Percentiles rank a stretch among this genome's conserved stretches.
Conservation (phyloP, 768 basidiomycete species). For the Lyophyllum decastes region DNA sequence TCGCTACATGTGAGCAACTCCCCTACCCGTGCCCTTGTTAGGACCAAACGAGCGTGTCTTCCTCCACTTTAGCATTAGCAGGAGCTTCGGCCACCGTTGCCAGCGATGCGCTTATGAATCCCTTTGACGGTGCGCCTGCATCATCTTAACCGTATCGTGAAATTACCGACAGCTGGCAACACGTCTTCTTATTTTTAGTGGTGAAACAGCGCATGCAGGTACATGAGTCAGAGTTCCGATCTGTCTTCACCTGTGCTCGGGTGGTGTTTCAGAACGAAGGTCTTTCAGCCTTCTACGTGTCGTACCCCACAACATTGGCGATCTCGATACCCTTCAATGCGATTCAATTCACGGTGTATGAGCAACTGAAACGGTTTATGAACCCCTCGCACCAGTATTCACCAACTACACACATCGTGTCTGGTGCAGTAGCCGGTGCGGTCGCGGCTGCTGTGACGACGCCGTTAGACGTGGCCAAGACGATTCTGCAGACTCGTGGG, state of each 20-base stretch:
- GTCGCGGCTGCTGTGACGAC: constrained; percentile 96
- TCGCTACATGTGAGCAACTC: constrained; percentile 76
- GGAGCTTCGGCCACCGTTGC: constrained; percentile 95
- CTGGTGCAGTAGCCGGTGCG: constrained; percentile 91
- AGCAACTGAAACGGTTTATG: constrained; percentile 82
- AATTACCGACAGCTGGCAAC: not conserved
- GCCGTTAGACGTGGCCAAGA: constrained; percentile 97
- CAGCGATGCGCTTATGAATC: constrained; percentile 98
- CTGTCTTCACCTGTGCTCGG: constrained; percentile 82
- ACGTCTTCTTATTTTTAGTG: constrained; percentile 48
- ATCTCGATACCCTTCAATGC: constrained; percentile 99
- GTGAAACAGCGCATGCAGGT: constrained; percentile 99
- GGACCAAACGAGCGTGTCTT: constrained; percentile 9
- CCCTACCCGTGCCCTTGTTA: not conserved
- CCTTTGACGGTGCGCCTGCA: constrained; percentile 84
- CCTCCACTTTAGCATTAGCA: constrained; percentile 65
- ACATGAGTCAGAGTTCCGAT: constrained; percentile 89
- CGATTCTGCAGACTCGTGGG: constrained; percentile 93
- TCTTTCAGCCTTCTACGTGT: constrained; percentile 91
- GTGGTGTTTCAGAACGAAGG: constrained; percentile 88
- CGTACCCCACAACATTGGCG: constrained; percentile 95
- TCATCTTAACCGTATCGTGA: constrained; percentile 3
- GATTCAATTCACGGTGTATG: constrained; percentile 96
- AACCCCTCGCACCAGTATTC: constrained; percentile 90
- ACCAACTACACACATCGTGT: constrained; percentile 88